Evolutionary conservation across 2,329 filamentous ascomycete genomes (phyloP), one percentile per base, ranked within the genome.

Genomic region (Calonectria crousiana): DNA sequence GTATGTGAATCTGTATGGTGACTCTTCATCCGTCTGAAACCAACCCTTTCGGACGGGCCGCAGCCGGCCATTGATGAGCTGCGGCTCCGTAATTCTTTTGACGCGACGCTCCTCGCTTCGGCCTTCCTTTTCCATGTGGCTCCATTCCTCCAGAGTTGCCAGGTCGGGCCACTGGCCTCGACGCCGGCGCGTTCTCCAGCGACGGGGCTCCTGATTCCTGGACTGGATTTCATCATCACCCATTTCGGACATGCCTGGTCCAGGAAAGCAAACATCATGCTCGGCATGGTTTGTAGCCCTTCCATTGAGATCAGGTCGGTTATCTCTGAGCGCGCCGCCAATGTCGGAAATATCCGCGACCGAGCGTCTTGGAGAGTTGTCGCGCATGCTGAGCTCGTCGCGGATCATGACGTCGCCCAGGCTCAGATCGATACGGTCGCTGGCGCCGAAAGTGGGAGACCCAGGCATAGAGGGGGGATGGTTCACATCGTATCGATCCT

Each of bases 1-100:
- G 84, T 99, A 99, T 0, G 97, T 98, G 84, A 98, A 99, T 32
- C 97, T 92, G 83, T 97, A 98, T 0, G 97, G 97, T 0, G 93
- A 92, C 77, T 98, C 96, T 74, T 98, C 96, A 76, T 97, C 95
- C 68, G 95, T 92, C 49, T 94, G 91, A 83, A 95, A 96, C 96
- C 96, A 99, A 18, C 91, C 91, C 78, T 90, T 91, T 76, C 94
- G 92, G 49, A 95, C 92, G 16, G 96, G 95, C 6, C 97, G 92
- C 56, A 99, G 87, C 69, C 97, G 92, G 0, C 97, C 97, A 74
- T 96, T 96, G 73, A 99, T 93, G 78, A 98, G 91, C 81, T 98
- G 93, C 13, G 97, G 97, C 82, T 99, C 97, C 8, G 94, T 97
- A 77, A 98, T 96, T 83, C 94, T 97, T 86, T 98, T 98, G 60